These are phyloP conservation scores for Suillus plorans DNA, from an alignment of 768 basidiomycete genomes.

Conservation along the genomic window DNA sequence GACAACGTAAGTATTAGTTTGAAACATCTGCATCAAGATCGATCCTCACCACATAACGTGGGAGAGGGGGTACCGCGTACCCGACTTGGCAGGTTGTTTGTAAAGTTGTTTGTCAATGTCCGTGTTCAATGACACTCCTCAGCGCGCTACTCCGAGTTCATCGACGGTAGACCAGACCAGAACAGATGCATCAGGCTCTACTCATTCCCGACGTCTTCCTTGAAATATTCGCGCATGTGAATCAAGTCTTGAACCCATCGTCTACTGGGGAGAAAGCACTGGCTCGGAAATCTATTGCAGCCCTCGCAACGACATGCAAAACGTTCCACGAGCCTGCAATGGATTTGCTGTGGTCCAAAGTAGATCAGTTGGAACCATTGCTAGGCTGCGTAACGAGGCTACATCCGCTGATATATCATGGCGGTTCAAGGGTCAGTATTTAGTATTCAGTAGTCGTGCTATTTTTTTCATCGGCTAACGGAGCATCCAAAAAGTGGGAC, in stretches of 20 bases:
- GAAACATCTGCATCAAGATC: background rate
- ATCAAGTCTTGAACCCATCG: background rate
- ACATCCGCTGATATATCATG: background rate
- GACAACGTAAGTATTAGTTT: no score
- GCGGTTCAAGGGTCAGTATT: background rate
- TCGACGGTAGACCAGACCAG: background rate
- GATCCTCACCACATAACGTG: background rate
- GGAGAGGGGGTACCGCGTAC: background rate
- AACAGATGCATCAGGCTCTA: background rate
- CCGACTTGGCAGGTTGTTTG: background rate
- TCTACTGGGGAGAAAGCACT: background rate
- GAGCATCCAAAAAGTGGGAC: background rate
- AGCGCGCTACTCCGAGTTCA: background rate
- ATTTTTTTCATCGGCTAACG: background rate
- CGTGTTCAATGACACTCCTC: background rate
- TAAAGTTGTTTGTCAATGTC: background rate
- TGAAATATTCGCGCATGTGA: background rate
- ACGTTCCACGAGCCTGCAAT: background rate
- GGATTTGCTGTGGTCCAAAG: background rate
- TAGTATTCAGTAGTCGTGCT: background rate
- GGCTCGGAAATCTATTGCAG: background rate
- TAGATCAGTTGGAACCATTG: background rate
- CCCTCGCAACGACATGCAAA: background rate
- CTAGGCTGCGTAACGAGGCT: background rate
- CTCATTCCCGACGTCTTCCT: background rate